Conservation (phyloP, 345 rosid species). For the Syzygium aqueum region DNA sequence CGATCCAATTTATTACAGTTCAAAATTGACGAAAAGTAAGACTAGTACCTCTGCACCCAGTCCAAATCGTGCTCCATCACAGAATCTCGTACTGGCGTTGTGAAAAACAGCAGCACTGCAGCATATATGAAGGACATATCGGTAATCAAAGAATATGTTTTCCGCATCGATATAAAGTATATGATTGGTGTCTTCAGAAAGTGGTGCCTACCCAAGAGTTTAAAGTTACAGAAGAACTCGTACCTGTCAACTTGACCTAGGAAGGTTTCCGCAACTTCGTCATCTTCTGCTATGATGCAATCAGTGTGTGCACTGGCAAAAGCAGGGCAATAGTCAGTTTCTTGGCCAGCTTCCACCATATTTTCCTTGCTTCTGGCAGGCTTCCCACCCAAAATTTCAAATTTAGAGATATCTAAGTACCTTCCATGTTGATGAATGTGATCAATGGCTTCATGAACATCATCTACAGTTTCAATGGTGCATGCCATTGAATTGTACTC, state of each 20-base stretch:
- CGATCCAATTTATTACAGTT: background rate
- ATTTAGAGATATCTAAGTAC: constrained; percentile 11
- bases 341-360: background rate
- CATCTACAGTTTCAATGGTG: constrained; percentile 88
- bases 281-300: constrained; percentile 77
- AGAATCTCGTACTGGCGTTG: constrained; percentile 94
- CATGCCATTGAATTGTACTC: constrained; percentile 85
- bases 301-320: constrained; percentile 88
- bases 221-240: background rate
- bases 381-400: background rate
- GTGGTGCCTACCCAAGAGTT: background rate
- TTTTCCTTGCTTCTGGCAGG: background rate
- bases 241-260: constrained; percentile 86
- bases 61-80: constrained; percentile 96
- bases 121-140: background rate
- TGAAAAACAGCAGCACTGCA: constrained; percentile 97
- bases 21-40: background rate
- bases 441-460: constrained; percentile 66
- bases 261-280: constrained; percentile 64
- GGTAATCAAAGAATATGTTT: background rate
- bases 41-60: constrained; percentile 91
- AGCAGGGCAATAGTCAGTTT: background rate
- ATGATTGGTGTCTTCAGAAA: background rate
- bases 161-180: background rate
- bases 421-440: constrained; percentile 95